Percentiles rank a stretch among this genome's conserved stretches.
These are phyloP conservation scores for Sordaria brevicollis DNA, from an alignment of 495 filamentous ascomycete genomes.

Conservation along the genomic window DNA sequence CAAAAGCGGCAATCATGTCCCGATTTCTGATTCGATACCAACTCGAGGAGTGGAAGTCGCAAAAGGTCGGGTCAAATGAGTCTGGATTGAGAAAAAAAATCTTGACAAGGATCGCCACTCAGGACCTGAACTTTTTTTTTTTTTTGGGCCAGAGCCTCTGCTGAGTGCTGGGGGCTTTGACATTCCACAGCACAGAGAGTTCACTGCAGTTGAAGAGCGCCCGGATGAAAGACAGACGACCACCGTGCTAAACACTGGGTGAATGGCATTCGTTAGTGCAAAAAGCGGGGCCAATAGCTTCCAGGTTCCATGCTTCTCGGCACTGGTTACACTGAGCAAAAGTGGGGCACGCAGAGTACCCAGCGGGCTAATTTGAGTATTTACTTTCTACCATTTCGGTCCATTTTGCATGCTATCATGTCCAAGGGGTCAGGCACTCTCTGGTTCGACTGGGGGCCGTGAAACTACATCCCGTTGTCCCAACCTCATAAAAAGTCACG, in stretches of 20 bases:
- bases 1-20: background rate
- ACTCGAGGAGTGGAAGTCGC: background rate
- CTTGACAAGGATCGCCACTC: background rate
- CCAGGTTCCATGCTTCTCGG: background rate
- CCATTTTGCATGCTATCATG: background rate
- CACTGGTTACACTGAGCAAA: background rate
- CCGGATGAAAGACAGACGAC: background rate
- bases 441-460: background rate
- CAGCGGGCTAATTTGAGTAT: background rate
- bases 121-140: background rate
- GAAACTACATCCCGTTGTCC: background rate
- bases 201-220: background rate
- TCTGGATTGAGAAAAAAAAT: background rate
- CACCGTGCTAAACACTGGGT: background rate
- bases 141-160: background rate
- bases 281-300: background rate
- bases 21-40: background rate
- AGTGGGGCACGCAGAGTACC: background rate
- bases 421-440: background rate
- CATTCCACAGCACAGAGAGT: background rate
- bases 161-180: background rate
- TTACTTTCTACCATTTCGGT: background rate
- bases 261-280: background rate
- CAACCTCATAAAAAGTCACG: background rate
- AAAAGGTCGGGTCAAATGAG: background rate